These are phyloP conservation scores for Metarhizium rileyi DNA, from an alignment of 2,329 filamentous ascomycete genomes.

Conservation along the genomic window DNA sequence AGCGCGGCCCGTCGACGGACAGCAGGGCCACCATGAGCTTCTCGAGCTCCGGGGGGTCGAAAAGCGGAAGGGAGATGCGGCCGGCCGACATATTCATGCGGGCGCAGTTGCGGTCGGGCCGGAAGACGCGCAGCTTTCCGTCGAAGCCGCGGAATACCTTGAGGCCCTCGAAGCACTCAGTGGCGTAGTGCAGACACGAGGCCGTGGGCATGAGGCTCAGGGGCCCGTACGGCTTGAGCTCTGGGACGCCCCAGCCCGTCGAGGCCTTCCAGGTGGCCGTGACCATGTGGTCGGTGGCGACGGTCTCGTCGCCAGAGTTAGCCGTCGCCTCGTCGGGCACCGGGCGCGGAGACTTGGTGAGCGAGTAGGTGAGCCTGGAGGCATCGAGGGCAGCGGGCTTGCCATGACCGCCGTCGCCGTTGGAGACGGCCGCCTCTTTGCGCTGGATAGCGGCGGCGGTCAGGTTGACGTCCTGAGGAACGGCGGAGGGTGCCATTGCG, in stretches of 20 bases:
- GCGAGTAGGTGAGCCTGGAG: constrained; percentile 48
- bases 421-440: constrained; percentile 31
- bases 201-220: constrained; percentile 72
- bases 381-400: constrained; percentile 50
- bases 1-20: constrained; percentile 63
- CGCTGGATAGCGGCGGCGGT: constrained; percentile 42
- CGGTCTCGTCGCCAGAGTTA: constrained; percentile 38
- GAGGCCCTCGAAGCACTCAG: constrained; percentile 79
- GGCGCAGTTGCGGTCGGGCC: constrained; percentile 61
- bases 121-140: constrained; percentile 65
- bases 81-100: constrained; percentile 51
- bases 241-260: constrained; percentile 63
- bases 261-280: constrained; percentile 56
- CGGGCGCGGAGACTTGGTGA: constrained; percentile 37
- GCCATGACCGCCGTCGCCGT: constrained; percentile 35
- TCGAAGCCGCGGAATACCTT: constrained; percentile 76
- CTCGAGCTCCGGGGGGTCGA: constrained; percentile 61
- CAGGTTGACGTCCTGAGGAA: constrained; percentile 39
- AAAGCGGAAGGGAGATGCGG: constrained; percentile 66
- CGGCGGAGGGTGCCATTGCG: constrained; percentile 38
- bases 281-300: constrained; percentile 84
- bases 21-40: constrained; percentile 64
- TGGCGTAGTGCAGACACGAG: constrained; percentile 77
- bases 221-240: constrained; percentile 68
- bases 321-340: constrained; percentile 42